These are phyloP conservation scores for Trichosporon coremiiforme DNA, from an alignment of 1,284 basidiomycete species.

Conservation along the genomic window DNA sequence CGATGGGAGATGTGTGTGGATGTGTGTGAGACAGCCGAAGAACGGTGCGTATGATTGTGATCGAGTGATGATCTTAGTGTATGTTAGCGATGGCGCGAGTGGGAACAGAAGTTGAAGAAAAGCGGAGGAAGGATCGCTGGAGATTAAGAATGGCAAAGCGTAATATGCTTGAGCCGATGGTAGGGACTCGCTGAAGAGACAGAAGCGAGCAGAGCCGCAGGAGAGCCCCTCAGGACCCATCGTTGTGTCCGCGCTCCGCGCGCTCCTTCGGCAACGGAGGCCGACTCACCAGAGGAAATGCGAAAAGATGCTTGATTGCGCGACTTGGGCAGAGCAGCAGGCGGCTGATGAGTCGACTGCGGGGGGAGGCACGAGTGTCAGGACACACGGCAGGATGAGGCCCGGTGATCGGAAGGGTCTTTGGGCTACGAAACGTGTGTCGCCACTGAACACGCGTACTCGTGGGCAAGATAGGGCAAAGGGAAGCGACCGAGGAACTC, in stretches of 20 bases:
- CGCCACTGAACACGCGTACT: constrained; percentile 18
- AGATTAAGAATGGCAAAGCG: constrained; percentile 6
- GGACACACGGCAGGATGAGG: constrained; percentile 14
- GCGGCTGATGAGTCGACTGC: constrained; percentile 3
- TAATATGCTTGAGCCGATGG: constrained; percentile 2
- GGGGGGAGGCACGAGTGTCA: constrained; percentile 14
- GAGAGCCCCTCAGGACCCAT: neutral
- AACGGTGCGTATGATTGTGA: neutral
- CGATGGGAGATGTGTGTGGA: neutral
- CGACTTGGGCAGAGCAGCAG: neutral
- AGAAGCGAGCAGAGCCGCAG: neutral
- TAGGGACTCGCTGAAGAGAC: neutral
- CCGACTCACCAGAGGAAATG: constrained; percentile 11
- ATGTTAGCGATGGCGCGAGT: neutral
- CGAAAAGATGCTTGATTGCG: constrained; percentile 20
- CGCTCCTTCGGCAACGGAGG: constrained; percentile 6
- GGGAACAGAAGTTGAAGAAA: too few relatives aligned
- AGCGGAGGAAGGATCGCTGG: neutral
- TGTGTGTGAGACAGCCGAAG: neutral
- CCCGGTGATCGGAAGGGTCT: constrained; percentile 10
- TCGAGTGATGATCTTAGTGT: constrained; percentile 16
- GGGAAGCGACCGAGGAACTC: constrained; percentile 10
- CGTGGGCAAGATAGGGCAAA: neutral
- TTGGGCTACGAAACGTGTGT: constrained; percentile 10
- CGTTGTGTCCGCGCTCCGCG: neutral